Evolutionary conservation across 495 filamentous ascomycete species (phyloP).

Genomic region (Hapsidospora chrysogenum): DNA sequence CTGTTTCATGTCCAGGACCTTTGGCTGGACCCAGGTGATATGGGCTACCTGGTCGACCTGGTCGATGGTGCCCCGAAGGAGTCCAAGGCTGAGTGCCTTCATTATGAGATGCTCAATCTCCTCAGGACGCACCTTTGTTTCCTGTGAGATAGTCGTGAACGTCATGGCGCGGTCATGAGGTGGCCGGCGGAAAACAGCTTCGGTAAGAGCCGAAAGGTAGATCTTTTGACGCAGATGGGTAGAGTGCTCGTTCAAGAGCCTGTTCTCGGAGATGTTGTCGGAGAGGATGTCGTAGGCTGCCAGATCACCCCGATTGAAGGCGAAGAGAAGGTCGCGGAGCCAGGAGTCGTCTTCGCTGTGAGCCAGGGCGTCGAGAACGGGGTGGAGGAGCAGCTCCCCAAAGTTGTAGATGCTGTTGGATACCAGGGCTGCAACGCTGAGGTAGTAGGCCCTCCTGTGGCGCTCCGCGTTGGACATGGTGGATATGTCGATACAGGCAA

Average conservation of each 20-base stretch:
- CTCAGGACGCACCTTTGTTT: slow-evolving; percentile 78
- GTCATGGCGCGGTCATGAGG: slow-evolving; percentile 90
- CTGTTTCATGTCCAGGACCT: slow-evolving; percentile 89
- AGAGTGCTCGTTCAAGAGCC: slow-evolving; percentile 61
- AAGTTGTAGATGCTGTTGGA: slow-evolving; percentile 98
- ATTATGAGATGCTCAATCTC: slow-evolving; percentile 98
- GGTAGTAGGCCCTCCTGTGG: slow-evolving; percentile 71
- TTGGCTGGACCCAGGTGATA: slow-evolving; percentile 98
- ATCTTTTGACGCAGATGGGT: slow-evolving; percentile 92
- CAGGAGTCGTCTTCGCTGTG: slow-evolving; percentile 44
- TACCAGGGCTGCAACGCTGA: slow-evolving; percentile 79
- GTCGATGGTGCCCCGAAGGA: slow-evolving; percentile 86
- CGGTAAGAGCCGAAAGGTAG: slow-evolving; percentile 83
- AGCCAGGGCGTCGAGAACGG: slow-evolving; percentile 71
- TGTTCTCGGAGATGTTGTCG: slow-evolving; percentile 57
- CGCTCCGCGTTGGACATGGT: slow-evolving; percentile 57
- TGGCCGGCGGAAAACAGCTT: slow-evolving; percentile 88
- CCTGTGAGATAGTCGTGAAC: slow-evolving; percentile 69
- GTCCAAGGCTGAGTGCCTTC: slow-evolving; percentile 87
- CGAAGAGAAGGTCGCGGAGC: slow-evolving; percentile 87
- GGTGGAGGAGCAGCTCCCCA: slow-evolving; percentile 93
- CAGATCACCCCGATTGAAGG: slow-evolving; percentile 93
- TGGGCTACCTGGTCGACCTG: slow-evolving; percentile 86
- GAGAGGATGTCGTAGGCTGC: slow-evolving; percentile 67
- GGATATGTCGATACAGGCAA: slow-evolving; percentile 80